These are phyloP conservation scores for Baudoinia panamericana DNA, from an alignment of 495 filamentous ascomycete genomes.

Conservation along the genomic window DNA sequence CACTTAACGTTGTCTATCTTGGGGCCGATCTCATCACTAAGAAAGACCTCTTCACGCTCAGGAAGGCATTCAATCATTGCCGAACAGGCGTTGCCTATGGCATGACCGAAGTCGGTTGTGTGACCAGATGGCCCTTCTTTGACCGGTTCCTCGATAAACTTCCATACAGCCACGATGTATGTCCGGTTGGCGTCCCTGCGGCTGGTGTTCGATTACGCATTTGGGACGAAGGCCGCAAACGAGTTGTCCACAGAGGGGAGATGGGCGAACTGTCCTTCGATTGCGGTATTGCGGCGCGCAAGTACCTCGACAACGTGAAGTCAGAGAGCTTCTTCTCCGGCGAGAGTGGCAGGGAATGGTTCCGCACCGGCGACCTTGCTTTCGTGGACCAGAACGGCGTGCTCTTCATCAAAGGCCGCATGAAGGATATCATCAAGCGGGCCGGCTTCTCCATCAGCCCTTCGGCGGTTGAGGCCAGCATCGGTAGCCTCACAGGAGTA, in stretches of 20 bases:
- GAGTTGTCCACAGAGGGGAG: constrained; percentile 32
- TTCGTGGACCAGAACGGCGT: constrained; percentile 48
- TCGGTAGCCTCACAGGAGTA: constrained; percentile 15
- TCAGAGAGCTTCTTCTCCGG: constrained; percentile 25
- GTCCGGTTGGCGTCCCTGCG: constrained; percentile 30
- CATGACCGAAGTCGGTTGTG: constrained; percentile 39
- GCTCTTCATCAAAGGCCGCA: constrained; percentile 63
- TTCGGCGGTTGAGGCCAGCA: constrained; percentile 27
- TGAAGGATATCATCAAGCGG: constrained; percentile 76
- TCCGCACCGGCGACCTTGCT: constrained; percentile 38
- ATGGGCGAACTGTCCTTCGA: constrained; percentile 28
- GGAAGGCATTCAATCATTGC: constrained; percentile 11
- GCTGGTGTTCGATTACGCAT: neutral
- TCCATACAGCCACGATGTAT: constrained; percentile 29
- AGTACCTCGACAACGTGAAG: constrained; percentile 23
- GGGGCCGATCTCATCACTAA: neutral
- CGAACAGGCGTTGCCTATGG: constrained; percentile 34
- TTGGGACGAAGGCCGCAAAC: constrained; percentile 17
- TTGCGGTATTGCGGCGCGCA: constrained; percentile 29
- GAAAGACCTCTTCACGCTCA: neutral
- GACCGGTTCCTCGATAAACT: constrained; percentile 30
- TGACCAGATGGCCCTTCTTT: constrained; percentile 31
- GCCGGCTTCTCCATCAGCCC: constrained; percentile 65
- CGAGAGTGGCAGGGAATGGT: constrained; percentile 29
- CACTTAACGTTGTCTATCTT: neutral